phyloP scores from a whole-genome alignment of 768 basidiomycete genomes.

The Calvatia gigantea region DNA sequence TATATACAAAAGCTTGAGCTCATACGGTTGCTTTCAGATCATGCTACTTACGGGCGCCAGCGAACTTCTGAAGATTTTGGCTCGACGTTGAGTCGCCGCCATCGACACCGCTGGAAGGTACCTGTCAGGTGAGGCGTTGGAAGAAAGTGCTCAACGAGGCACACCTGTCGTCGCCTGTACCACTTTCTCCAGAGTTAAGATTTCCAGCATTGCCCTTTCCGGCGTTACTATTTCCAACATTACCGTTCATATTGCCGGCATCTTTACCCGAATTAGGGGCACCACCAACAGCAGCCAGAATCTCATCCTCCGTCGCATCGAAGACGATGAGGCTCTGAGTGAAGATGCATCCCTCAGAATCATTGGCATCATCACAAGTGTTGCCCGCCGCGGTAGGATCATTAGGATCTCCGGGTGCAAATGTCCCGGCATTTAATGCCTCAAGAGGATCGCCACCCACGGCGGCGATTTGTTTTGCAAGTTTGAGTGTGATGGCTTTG shows the following conservation, averaged over 20 bases:
- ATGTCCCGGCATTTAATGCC: conserved; percentile 59
- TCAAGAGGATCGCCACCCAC: conserved; percentile 60
- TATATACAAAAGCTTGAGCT: conserved; percentile 14
- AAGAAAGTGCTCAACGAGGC: neutral
- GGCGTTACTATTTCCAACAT: conserved; percentile 23
- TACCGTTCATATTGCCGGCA: neutral
- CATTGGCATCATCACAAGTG: conserved; percentile 49
- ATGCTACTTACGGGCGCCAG: conserved; percentile 38
- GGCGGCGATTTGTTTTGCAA: conserved; percentile 61
- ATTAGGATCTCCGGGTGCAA: conserved; percentile 49
- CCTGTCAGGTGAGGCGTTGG: conserved; percentile 12
- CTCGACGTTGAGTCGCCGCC: conserved; percentile 18
- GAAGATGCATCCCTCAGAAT: conserved; percentile 59
- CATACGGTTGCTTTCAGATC: neutral
- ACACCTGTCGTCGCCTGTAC: neutral
- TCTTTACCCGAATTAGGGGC: conserved; percentile 7
- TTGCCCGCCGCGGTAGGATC: conserved; percentile 56
- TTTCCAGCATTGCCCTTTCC: conserved; percentile 16
- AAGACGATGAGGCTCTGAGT: conserved; percentile 54
- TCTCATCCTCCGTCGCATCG: conserved; percentile 56
- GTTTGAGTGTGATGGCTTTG: conserved; percentile 59
- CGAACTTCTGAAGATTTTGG: conserved; percentile 49
- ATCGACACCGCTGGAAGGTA: conserved; percentile 9
- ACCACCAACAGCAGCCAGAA: conserved; percentile 47
- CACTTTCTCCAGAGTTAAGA: conserved; percentile 12